Evolutionary conservation across 495 filamentous ascomycete species (phyloP), one percentile per base, ranked within the genome.

Genomic region (Rusavskia elegans): DNA sequence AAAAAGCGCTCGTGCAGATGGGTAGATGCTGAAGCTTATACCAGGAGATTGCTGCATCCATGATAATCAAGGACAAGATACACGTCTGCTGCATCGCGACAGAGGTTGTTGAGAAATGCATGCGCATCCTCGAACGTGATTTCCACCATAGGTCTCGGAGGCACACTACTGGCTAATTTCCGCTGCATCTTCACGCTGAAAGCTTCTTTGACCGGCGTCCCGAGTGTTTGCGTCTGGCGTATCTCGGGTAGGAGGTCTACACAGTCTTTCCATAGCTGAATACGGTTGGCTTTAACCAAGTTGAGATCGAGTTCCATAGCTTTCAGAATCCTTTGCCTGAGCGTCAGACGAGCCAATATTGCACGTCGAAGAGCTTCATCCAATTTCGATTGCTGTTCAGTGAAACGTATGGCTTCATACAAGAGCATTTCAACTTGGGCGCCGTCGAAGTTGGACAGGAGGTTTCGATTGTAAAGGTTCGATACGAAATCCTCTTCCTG

Each of bases 401-500:
- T 57, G 62, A 74, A 74, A 16, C 59, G 58, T 16, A 79, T 56
- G 27, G 84, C 85, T 42, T 77, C 65, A 42, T 78, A 69, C 40
- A 95, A 65, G 32, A 83, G 59, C n/a, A 68, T 62, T 21, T 75
- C 61, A 40, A 90, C 77, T 10, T 76, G 69, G 5, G 70, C 65
- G 6, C 65, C 59, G 30, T 80, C 72, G 37, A 89, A 72, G 5
- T 73, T 64, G 36, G 81, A 76, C 27, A 97, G 68, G 0, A 99
- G 73, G 40, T 73, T 75, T 27, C 89, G 78, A 55, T 87, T 83
- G 63, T 90, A 97, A 0, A 89, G 79, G 63, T 93, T 87, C 4
- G 85, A 86, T 21, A 89, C 84, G 57, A 97, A 96, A 59, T 98
- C 92, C 67, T 98, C 92, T 68, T 98, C 92, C 85, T 93, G 58